These are phyloP conservation scores for Saprolegnia diclina DNA, from an alignment of 352 stramenopile species.

Conservation along the genomic window DNA sequence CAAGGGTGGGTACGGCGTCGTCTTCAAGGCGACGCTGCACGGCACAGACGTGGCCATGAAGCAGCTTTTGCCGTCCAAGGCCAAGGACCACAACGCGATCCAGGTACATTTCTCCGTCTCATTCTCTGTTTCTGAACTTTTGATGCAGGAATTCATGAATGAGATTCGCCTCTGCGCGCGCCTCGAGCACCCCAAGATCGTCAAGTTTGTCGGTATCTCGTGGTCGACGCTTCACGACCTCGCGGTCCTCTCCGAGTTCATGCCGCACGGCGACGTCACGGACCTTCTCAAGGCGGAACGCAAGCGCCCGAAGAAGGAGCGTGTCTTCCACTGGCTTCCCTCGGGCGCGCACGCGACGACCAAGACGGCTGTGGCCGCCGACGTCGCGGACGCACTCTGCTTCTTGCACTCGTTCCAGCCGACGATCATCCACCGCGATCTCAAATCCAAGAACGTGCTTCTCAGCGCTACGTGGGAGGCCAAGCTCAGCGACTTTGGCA, in stretches of 20 bases:
- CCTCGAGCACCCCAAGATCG: slow-evolving; percentile 61
- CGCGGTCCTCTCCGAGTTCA: slow-evolving; percentile 57
- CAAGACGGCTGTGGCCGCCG: slow-evolving; percentile 19
- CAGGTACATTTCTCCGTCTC: not conserved
- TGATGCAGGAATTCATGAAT: slow-evolving; percentile 25
- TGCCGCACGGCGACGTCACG: slow-evolving; percentile 49
- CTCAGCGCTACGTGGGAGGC: slow-evolving; percentile 25
- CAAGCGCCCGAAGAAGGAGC: slow-evolving; percentile 13
- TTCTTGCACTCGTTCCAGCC: slow-evolving; percentile 27
- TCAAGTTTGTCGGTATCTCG: slow-evolving; percentile 54
- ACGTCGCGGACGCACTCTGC: slow-evolving; percentile 15
- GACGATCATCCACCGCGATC: slow-evolving; percentile 26
- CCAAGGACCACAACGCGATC: slow-evolving; percentile 26
- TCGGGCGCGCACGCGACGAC: slow-evolving; percentile 1
- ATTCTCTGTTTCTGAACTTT: not conserved
- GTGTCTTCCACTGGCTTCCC: slow-evolving; percentile 14
- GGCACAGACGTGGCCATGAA: slow-evolving; percentile 37
- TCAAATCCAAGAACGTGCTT: slow-evolving; percentile 27
- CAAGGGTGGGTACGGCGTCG: slow-evolving; percentile 36
- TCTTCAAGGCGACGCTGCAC: slow-evolving; percentile 34
- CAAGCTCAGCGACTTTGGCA: slow-evolving; percentile 26
- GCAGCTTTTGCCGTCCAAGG: slow-evolving; percentile 36
- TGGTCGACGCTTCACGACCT: slow-evolving; percentile 49
- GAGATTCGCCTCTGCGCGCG: slow-evolving; percentile 46
- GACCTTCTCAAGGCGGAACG: slow-evolving; percentile 40